A percentile compares a stretch with the other conserved stretches of the same genome.
These are phyloP conservation scores for Solanum etuberosum DNA, from an alignment of 257 asterid genomes.

Conservation along the genomic window DNA sequence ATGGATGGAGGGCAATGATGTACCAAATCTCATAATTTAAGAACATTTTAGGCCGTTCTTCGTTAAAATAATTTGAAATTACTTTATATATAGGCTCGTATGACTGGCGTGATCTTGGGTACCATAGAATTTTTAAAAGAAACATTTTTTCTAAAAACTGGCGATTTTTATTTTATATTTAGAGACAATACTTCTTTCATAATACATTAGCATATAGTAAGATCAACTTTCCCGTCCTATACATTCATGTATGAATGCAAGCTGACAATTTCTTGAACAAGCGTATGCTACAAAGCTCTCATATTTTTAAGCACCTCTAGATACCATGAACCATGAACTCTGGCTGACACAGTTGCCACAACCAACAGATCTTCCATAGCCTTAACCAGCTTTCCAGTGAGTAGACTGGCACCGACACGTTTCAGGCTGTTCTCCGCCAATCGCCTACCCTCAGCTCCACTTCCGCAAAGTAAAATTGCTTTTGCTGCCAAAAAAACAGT, in stretches of 20 bases:
- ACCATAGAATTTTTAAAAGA: no score
- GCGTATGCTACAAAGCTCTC: background rate
- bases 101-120: no score
- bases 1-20: rapidly evolving
- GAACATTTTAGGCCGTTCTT: no score
- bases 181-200: background rate
- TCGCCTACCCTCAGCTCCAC: background rate
- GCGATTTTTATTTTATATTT: no score
- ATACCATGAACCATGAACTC: slow-evolving; percentile 9
- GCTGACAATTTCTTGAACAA: background rate
- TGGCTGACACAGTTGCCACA: slow-evolving; percentile 2
- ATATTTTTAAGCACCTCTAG: background rate
- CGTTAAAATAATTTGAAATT: no score
- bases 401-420: slow-evolving; percentile 4
- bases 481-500: background rate
- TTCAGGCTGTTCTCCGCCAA: slow-evolving; percentile 5
- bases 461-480: slow-evolving; percentile 6
- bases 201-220: background rate
- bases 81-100: no score
- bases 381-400: slow-evolving; percentile 2
- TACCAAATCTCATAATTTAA: no score
- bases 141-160: no score
- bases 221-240: background rate
- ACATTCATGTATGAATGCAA: background rate
- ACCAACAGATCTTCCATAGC: slow-evolving; percentile 1